Evolutionary conservation across 164 flowering plant species (phyloP), one percentile per base, ranked within the genome.

Genomic region (Sextonia rubra): DNA sequence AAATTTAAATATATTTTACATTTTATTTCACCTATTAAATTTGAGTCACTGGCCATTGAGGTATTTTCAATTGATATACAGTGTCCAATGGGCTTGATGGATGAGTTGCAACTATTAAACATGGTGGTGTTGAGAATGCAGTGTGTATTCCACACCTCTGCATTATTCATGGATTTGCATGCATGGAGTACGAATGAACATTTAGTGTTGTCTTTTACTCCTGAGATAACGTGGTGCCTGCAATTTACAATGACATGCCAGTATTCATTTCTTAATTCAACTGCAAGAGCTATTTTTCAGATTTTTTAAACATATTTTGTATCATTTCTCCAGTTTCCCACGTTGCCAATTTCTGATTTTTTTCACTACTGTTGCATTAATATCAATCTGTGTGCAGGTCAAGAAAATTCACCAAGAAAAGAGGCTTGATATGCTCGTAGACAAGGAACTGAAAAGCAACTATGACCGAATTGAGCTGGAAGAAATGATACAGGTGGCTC

Each of bases 401-500:
- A 89, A 84, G 76, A 91, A 88, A 71, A 88, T 91, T 71, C 91
- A 86, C 79, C 86, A 84, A 63, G 96, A 89, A 25, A 82, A 82
- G 61, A 89, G 83, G 73, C 82, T 89, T 47, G 77, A 80, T 71
- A 79, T 77, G 25, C 73, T 91, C 80, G 90, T 88, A 55, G 96
- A 91, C 69, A 89, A 88, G 71, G 90, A 86, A 77, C 75, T 91
- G 20, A 88, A 80, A 79, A 81, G 75, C 68, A 83, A 84, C 60
- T 89, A 76, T 63, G 89, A 86, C 74, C 71, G 82, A 25, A 66
- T 85, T 4, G 96, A 91, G 81, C 72, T 91, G 44, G 90, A 88
- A 77, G 93, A 91, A 73, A 88, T 89, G 83, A 87, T 89, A 60
- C 86, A 86, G 64, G 93, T 91, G 25, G 91, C 93, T 18, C 89